These are phyloP conservation scores for Entomophthora muscae DNA, from an alignment of 371 early-diverging fungal genomes.

Conservation along the genomic window DNA sequence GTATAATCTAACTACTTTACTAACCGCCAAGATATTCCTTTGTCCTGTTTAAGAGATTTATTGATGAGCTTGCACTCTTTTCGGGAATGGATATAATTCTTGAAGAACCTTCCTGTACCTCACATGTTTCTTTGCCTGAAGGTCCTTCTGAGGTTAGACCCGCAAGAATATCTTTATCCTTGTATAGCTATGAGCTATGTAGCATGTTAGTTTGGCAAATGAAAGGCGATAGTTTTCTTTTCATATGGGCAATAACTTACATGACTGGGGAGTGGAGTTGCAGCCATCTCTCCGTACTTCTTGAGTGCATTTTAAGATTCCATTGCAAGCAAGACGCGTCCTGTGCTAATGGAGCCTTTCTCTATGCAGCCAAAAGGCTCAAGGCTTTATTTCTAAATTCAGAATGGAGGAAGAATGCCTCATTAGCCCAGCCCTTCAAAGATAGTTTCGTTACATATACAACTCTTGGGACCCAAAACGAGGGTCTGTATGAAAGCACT, in stretches of 20 bases:
- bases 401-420: not conserved
- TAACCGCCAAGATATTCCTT: not conserved
- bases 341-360: not conserved
- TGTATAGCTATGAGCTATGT: not conserved
- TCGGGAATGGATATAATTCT: not conserved
- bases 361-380: not conserved
- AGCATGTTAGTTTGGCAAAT: not conserved
- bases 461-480: not conserved
- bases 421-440: not conserved
- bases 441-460: not conserved
- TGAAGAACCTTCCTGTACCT: not conserved
- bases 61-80: not conserved
- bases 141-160: too few species aligned
- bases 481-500: not conserved
- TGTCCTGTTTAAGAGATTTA: not conserved
- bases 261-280: not conserved
- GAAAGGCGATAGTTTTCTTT: not conserved
- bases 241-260: not conserved
- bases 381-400: not conserved
- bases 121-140: too few species aligned
- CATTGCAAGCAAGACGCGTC: not conserved
- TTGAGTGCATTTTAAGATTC: not conserved
- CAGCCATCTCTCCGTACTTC: not conserved
- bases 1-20: not conserved
- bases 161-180: not conserved